Evolutionary conservation across 805 yeast genomes (phyloP).

Genomic region (Blastobotrys robertii): DNA sequence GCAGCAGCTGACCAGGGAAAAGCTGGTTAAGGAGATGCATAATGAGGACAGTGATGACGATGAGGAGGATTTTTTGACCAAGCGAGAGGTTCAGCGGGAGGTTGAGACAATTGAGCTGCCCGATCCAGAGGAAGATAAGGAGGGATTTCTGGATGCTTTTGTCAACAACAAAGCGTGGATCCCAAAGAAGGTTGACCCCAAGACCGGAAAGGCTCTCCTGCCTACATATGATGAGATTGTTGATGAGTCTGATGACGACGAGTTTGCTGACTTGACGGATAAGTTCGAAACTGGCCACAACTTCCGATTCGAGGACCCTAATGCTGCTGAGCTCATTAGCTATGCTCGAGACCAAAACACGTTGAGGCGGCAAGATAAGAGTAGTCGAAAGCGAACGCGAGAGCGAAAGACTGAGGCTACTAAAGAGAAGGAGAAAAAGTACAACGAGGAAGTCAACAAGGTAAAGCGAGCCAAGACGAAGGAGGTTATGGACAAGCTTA

Average conservation of each 20-base stretch:
- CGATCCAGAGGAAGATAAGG: slow-evolving; percentile 53
- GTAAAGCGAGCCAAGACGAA: slow-evolving; percentile 69
- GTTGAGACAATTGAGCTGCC: slow-evolving; percentile 41
- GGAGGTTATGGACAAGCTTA: slow-evolving; percentile 62
- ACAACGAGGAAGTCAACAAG: slow-evolving; percentile 53
- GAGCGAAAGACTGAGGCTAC: slow-evolving; percentile 53
- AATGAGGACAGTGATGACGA: slow-evolving; percentile 33
- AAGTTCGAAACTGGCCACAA: slow-evolving; percentile 86
- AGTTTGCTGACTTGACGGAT: slow-evolving; percentile 88
- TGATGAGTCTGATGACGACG: slow-evolving; percentile 57
- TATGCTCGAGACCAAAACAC: slow-evolving; percentile 93
- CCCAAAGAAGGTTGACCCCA: slow-evolving; percentile 56
- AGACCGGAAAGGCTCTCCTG: slow-evolving; percentile 33
- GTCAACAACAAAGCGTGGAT: slow-evolving; percentile 82
- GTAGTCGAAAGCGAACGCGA: slow-evolving; percentile 73
- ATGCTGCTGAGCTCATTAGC: slow-evolving; percentile 80
- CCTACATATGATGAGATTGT: slow-evolving; percentile 29
- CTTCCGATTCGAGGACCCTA: slow-evolving; percentile 89
- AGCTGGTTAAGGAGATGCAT: slow-evolving; percentile 73
- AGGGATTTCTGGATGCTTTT: slow-evolving; percentile 63
- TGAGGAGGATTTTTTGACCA: slow-evolving; percentile 41
- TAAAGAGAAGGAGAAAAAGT: slow-evolving; percentile 41
- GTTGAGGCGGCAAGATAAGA: slow-evolving; percentile 66
- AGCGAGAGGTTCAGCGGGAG: slow-evolving; percentile 42
- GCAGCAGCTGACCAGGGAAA: slow-evolving; percentile 63